Evolutionary conservation across 805 yeast genomes (phyloP), one percentile per base, ranked within the genome.

Genomic region (Ogataea kodamae): DNA sequence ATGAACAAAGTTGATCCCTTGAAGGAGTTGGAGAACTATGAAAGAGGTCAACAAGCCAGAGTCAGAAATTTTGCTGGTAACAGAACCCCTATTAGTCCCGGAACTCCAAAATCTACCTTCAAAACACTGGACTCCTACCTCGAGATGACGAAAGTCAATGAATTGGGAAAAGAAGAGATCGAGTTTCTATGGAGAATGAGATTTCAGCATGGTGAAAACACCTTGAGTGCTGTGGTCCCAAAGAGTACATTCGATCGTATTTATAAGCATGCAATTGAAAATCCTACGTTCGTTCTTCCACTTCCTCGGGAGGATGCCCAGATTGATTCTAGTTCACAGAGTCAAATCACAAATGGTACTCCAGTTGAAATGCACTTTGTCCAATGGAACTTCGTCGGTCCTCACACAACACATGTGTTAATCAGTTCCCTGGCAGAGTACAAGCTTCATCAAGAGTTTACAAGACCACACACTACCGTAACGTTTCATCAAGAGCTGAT

Each of bases 391-490:
- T 85, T 87, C 56, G 89, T 82, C 9, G 95, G 90, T 1, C 80
- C 84, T 10, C 49, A 76, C 25, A 89, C 97, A 2, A 68, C 85
- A 1, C 96, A 92, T 62, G 86, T 95, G 54, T 72, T 92, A 72
- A 68, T 92, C 49, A 92, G 98, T 2, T 78, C 96, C 0, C 70
- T 92, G 44, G 89, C 92, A 2, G 97, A 92, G 61, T 92, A 77
- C 61, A 88, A 90, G 58, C 70, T 88, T 18, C 96, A 90, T 54
- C 76, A 75, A 36, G 97, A 90, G 54, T 92, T 70, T 59, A 96
- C 98, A 7, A 81, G 86, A 54, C 97, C 98, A 1, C 97, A 92
- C 59, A 87, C 97, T 0, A 85, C 96, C 0, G 66, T 92, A 43
- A 76, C 78, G 59, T 83, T 90, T 67, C 97, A 90, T 62, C 76